Evolutionary conservation across 2,329 filamentous ascomycete species (phyloP), one percentile per base, ranked within the genome.

Genomic region (Pseudogymnoascus sp.): DNA sequence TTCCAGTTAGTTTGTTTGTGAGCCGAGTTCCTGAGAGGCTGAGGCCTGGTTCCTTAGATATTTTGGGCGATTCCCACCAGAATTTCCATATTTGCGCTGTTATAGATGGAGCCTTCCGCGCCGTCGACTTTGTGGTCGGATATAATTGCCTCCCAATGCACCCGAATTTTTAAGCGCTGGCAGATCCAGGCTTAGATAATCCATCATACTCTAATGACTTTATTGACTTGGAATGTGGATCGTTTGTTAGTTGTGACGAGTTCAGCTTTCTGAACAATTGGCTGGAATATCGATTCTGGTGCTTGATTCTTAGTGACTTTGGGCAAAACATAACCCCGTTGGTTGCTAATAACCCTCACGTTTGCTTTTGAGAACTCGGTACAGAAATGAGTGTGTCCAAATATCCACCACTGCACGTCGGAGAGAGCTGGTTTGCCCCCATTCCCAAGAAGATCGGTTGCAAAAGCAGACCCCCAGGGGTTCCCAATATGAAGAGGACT

Each of bases 391-490:
- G 78, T 80, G 59, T 78, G 73, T 0, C 78, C 78, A 68, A 77
- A 79, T 0, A 79, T 68, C 78, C 77, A 80, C 14, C 67, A 61
- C 43, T 74, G 74, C 0, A 78, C 72, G 1, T 68, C 67, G 4
- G 45, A 31, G 45, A 52, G 23, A 29, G 45, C 26, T 29, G 45
- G 45, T 11, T 52, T 52, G 6, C 62, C 64, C 60, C 60, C 65
- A 23, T 63, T 65, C 8, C 37, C 10, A 2, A 80, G 66, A 2
- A 83, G 65, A 62, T 85, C 80, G 0, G 81, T 84, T 4, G 77
- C 79, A 69, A 84, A 86, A 0, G 78, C 82, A 6, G 75, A 75
- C 2, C 72, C 75, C 75, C 78, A 80, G 0, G 78, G 76, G 21
- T 75, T 81, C 14, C 74, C 70, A 2, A 73, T 67, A 59, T 86